These are phyloP conservation scores for Cyanophora paradoxa DNA, from an alignment of 78 protist genomes.

Conservation along the genomic window DNA sequence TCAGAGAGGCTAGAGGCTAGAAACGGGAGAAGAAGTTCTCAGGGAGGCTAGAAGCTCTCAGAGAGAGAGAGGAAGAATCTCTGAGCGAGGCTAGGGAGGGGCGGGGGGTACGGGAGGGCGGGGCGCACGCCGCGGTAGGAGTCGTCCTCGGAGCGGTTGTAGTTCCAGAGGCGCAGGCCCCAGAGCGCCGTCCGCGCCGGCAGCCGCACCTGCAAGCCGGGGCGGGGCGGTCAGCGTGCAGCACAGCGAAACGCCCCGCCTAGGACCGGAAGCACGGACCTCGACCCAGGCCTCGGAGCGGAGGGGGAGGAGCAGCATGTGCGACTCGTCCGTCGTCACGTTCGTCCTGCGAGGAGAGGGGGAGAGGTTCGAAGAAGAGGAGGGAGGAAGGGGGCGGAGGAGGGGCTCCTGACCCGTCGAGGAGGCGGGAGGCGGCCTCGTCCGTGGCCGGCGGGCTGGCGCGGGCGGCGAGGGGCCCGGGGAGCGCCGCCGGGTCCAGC, in stretches of 20 bases:
- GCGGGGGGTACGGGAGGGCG: too few species aligned
- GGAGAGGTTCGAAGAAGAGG: background rate
- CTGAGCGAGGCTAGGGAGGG: too few species aligned
- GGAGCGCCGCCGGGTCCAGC: too few species aligned
- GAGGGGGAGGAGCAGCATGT: background rate
- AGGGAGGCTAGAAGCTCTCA: background rate
- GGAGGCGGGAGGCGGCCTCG: background rate
- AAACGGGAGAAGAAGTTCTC: background rate
- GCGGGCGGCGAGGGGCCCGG: too few species aligned
- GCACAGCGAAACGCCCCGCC: background rate
- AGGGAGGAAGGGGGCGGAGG: background rate
- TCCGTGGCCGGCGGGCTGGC: too few species aligned
- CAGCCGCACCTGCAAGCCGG: background rate
- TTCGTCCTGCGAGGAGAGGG: background rate
- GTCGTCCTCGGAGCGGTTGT: constrained; percentile 13
- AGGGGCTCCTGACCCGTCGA: too few species aligned
- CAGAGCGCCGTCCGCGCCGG: background rate
- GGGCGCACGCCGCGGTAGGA: background rate
- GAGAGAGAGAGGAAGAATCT: background rate
- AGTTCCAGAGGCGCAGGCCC: constrained; percentile 22
- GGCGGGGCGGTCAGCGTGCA: background rate
- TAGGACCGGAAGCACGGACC: background rate
- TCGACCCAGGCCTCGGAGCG: background rate
- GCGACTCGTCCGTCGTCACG: background rate
- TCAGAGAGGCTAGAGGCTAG: background rate